Base-by-base conservation (phyloP, 306 rosid genomes). In the Oxytropis ochrocephala region DNA sequence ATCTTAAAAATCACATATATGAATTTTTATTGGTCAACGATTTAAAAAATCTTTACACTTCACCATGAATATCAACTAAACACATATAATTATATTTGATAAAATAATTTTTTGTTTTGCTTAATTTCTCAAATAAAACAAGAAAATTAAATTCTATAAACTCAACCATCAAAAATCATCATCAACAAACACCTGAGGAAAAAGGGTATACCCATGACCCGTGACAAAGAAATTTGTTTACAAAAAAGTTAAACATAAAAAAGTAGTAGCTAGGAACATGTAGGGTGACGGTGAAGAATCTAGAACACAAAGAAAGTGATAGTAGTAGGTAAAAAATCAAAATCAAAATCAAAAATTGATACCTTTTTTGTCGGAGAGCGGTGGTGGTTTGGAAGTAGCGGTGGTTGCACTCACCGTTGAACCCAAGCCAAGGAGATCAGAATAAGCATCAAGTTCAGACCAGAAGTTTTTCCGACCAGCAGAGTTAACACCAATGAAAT, bases 381-480 rank as follows among this genome's bases (percentile, higher is more conserved):
- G 56, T 11, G 36, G 41, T 10, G 27, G 5, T 36, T 59, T 70
- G 64, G 64, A 7, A 41, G 64, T 10, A 60, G 48, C 1, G 35
- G 59, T 12, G 57, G 30, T 1, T 41, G 32, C 4, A 55, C 2
- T 80, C 10, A 42, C 16, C 53, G 53, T 6, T 44, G 44, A 11
- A 62, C 82, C 81, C 8, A 85, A 65, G 63, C 89, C 92, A 27
- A 85, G 81, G 74, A 85, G 80, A 66, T 93, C 88, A 32, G 92
- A 77, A 70, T 70, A 35, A 78, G 88, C 60, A 70, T 88, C 90
- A 5, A 88, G 67, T 35, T 90, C 90, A 2, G 85, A 79, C 96
- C 96, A 90, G 12, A 88, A 73, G 21, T 85, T 11, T 1, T 69
- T 84, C 77, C 90, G 83, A 79, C 70, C 53, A 18, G 82, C 85